Base-by-base conservation (phyloP, 495 filamentous ascomycete genomes). In the Choiromyces venosus region DNA sequence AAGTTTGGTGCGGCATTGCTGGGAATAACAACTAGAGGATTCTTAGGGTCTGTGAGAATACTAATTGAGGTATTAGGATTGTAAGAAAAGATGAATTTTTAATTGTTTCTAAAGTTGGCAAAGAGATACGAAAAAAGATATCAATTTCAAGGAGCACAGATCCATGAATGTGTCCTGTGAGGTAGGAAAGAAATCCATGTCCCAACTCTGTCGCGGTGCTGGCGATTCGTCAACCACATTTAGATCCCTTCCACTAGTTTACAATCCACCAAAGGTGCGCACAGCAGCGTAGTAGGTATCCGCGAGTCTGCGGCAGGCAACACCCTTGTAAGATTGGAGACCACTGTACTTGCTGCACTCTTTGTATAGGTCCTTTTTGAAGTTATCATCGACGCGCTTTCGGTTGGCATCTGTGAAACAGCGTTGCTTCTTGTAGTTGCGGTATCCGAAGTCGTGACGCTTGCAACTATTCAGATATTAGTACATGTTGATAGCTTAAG, bases 401-500 rank as follows among this genome's bases (percentile, higher is more conserved):
- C 81, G 82, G n/a, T 70, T 74, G 9, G 29, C 68, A 0, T 79
- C 76, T 0, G 82, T 85, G 78, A 86, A 85, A 9, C 85, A 80
- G 6, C 37, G 72, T 70, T 85, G 84, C 8, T 37, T 65, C 71
- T 84, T 82, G 73, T 81, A 85, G 74, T 86, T 87, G 6, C 80
- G 73, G 72, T 85, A 87, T 0, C 84, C 85, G 68, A 87, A 87
- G 65, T 87, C 85, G 73, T 87, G 85, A 29, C 85, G 82, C 64
- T 84, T 44, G 82, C 86, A 87, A 29, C 72, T 75, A 1, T 40
- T 16, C 18, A 71, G 19, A 25, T 8, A 25, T 52, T 25, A 36
- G 65, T 36, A 44, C 67, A 67, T 25, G 33, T 36, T 7, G 35
- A 12, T 35, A 18, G 39, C 21, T 66, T 3, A 76, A n/a, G 21